Conservation (phyloP, 2,329 filamentous ascomycete species). For the Gremmenia infestans region DNA sequence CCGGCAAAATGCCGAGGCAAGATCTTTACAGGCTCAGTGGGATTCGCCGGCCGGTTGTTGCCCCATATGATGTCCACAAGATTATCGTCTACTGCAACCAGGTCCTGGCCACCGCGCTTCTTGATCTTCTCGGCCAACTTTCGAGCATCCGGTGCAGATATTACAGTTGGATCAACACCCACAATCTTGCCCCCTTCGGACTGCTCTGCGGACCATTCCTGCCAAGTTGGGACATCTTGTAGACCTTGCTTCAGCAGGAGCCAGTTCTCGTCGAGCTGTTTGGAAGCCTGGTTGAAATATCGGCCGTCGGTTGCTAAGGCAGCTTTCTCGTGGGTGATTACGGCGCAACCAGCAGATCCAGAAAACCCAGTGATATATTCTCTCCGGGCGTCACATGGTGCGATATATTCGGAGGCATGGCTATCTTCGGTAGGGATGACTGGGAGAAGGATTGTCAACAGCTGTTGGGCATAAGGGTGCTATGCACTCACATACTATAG, state of each 20-base stretch:
- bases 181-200: conserved; percentile 82
- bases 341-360: conserved; percentile 88
- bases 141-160: conserved; percentile 66
- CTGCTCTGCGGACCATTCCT: conserved; percentile 90
- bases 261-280: conserved; percentile 92
- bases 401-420: conserved; percentile 97
- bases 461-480: conserved; percentile 16
- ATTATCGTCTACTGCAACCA: conserved; percentile 74
- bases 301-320: conserved; percentile 90
- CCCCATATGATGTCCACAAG: conserved; percentile 91
- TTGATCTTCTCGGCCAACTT: conserved; percentile 83
- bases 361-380: conserved; percentile 92
- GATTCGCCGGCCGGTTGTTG: conserved; percentile 63
- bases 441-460: conserved; percentile 40
- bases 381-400: conserved; percentile 86
- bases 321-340: conserved; percentile 81
- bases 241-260: conserved; percentile 85
- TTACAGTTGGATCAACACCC: conserved; percentile 82
- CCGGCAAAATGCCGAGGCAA: conserved; percentile 71
- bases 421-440: conserved; percentile 96
- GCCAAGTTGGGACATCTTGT: conserved; percentile 92
- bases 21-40: conserved; percentile 69
- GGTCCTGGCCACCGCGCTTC: conserved; percentile 73
- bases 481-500: conserved; percentile 63
- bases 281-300: conserved; percentile 94